These are phyloP conservation scores for Aquilaria yunnanensis DNA, from an alignment of 345 rosid genomes.

Conservation along the genomic window DNA sequence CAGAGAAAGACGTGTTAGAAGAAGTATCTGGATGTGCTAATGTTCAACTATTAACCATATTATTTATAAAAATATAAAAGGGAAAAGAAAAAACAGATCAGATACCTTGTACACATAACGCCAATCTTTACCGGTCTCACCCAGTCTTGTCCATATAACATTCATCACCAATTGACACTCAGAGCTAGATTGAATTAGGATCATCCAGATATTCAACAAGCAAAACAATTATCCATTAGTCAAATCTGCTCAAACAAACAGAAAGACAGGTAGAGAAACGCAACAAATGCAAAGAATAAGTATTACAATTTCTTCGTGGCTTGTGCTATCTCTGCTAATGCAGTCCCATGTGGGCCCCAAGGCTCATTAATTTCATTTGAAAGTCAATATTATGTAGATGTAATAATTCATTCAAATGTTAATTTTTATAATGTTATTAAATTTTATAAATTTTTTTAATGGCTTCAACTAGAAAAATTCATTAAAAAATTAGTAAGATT, in stretches of 20 bases:
- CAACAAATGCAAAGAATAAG: constrained; percentile 3
- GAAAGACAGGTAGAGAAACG: constrained; percentile 8
- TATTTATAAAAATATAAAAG: background rate
- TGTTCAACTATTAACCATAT: background rate
- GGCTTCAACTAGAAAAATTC: too few relatives aligned
- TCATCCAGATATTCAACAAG: constrained; percentile 13
- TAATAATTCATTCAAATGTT: too few relatives aligned
- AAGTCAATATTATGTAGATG: too few relatives aligned
- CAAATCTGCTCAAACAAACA: background rate
- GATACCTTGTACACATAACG: constrained; percentile 94
- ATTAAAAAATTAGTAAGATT: too few relatives aligned
- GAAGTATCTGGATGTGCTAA: constrained; percentile 2
- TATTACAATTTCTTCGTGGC: constrained; percentile 88
- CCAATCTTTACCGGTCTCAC: constrained; percentile 95
- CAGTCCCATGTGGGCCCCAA: constrained; percentile 99
- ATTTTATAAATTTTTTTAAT: too few relatives aligned
- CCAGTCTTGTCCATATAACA: constrained; percentile 89
- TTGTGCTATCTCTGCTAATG: constrained; percentile 86
- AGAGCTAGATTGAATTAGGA: constrained; percentile 43
- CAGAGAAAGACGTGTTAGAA: constrained; percentile 9
- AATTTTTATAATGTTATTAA: too few relatives aligned
- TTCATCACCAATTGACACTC: constrained; percentile 95
- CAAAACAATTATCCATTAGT: constrained; percentile 3
- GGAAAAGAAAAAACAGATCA: constrained; percentile 11
- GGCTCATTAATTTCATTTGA: constrained; percentile 25